phyloP scores from a whole-genome alignment of 1,284 basidiomycete species.

The Boletellus dicymbophilus region DNA sequence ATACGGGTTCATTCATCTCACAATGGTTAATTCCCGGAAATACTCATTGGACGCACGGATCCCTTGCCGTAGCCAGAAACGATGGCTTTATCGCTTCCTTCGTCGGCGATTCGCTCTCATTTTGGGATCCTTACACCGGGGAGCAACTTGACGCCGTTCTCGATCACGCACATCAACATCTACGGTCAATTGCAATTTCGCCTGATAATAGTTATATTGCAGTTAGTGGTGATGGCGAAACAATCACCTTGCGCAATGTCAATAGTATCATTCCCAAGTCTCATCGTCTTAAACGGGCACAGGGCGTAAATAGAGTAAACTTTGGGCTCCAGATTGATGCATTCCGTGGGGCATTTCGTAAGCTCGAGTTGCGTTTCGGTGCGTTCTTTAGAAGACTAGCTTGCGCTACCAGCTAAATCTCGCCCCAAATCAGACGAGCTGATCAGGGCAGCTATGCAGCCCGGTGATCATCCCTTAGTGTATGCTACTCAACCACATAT shows the following conservation, averaged over 20 bases:
- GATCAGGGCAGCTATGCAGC: neutral
- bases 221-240: neutral
- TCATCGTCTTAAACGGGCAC: too few species aligned
- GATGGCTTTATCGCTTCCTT: neutral
- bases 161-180: neutral
- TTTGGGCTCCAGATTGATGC: neutral
- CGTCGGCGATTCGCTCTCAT: neutral
- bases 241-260: neutral
- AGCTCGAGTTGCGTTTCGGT: neutral
- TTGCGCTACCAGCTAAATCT: neutral
- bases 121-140: neutral
- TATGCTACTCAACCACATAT: neutral
- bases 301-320: too few species aligned
- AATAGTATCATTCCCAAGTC: neutral
- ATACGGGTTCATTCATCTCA: neutral
- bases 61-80: neutral
- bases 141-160: neutral
- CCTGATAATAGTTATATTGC: neutral
- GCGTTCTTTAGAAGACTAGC: neutral
- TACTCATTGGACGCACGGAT: neutral
- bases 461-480: neutral
- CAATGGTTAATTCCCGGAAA: neutral
- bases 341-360: neutral
- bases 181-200: neutral
- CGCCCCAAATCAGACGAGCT: neutral